Evolutionary conservation across 345 rosid species (phyloP).

Genomic region (Salix viminalis): DNA sequence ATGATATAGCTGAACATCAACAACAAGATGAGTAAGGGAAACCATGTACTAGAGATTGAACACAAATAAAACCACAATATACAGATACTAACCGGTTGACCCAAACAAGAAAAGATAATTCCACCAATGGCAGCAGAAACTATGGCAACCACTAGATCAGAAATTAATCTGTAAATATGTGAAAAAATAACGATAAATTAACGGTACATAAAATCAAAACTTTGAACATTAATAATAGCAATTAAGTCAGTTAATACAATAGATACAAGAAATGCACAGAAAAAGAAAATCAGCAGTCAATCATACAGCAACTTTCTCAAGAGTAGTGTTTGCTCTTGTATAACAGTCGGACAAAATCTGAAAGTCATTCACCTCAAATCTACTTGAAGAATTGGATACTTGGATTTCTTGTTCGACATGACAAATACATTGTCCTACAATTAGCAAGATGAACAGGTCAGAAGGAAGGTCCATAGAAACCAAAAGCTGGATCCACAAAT

Average conservation of each 20-base stretch:
- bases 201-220: background rate
- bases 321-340: background rate
- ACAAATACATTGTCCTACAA: constrained; percentile 89
- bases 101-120: constrained; percentile 85
- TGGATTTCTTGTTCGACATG: constrained; percentile 97
- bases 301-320: background rate
- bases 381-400: constrained; percentile 95
- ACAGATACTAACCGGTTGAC: constrained; percentile 83
- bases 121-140: constrained; percentile 99
- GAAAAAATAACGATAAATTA: background rate
- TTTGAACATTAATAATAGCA: background rate
- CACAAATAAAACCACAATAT: constrained; percentile 10
- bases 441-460: constrained; percentile 3
- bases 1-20: constrained; percentile 8
- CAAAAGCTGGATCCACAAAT: background rate
- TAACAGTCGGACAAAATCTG: constrained; percentile 6
- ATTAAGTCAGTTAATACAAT: background rate
- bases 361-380: constrained; percentile 67
- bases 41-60: constrained; percentile 7
- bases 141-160: constrained; percentile 90
- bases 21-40: background rate
- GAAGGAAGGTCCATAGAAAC: background rate
- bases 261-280: background rate
- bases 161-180: constrained; percentile 64
- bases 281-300: background rate